These are phyloP conservation scores for Heliosperma pusillum DNA, from an alignment of 148 eudicot species.

Conservation along the genomic window DNA sequence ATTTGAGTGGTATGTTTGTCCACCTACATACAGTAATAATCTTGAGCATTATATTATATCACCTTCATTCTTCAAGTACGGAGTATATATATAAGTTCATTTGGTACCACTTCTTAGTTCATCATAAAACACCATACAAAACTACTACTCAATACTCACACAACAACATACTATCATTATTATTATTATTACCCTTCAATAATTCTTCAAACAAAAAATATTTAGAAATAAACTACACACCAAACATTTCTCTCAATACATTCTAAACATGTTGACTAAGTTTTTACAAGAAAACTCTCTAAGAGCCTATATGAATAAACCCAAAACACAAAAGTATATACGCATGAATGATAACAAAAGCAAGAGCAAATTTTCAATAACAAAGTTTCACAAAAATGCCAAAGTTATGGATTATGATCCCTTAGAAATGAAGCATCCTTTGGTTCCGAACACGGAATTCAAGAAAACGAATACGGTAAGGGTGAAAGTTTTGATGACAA, in stretches of 20 bases:
- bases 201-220: background rate
- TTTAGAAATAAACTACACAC: background rate
- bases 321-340: constrained; percentile 13
- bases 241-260: background rate
- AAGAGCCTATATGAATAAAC: constrained; percentile 11
- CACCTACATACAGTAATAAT: background rate
- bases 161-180: background rate
- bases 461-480: constrained; percentile 8
- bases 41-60: background rate
- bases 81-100: background rate
- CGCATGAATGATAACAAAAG: constrained; percentile 12
- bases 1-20: background rate
- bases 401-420: constrained; percentile 9
- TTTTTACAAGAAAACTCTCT: constrained; percentile 18
- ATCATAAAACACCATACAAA: background rate
- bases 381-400: constrained; percentile 26
- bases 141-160: background rate
- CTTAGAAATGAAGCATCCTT: constrained; percentile 6
- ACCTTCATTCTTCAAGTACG: background rate
- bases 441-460: background rate
- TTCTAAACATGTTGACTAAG: constrained; percentile 20
- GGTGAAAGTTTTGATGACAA: constrained; percentile 52
- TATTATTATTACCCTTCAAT: background rate
- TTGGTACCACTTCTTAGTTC: background rate
- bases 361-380: constrained; percentile 13